Percentiles rank a stretch among this genome's conserved stretches.
Conservation (phyloP, 2,329 filamentous ascomycete species). For the Botrytis pseudocinerea region DNA sequence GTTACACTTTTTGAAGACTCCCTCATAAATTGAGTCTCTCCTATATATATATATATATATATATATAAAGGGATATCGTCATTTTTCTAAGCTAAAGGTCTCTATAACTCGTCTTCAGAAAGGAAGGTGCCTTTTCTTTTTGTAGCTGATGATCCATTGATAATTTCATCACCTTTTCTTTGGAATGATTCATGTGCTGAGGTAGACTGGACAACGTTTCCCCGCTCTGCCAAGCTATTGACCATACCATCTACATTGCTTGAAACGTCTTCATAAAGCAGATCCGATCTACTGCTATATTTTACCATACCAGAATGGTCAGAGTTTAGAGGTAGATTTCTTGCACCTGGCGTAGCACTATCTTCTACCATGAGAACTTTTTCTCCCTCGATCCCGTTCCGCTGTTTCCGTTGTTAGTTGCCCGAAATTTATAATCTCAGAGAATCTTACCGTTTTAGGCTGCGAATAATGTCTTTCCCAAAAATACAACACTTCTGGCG, state of each 20-base stretch:
- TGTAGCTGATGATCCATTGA: background rate
- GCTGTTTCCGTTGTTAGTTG: background rate
- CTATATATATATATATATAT: too few species aligned
- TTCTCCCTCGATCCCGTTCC: background rate
- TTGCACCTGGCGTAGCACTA: slow-evolving; percentile 11
- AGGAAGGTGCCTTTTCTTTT: background rate
- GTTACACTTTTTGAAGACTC: background rate
- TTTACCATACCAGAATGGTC: slow-evolving; percentile 24
- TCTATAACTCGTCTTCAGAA: background rate
- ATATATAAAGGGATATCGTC: background rate
- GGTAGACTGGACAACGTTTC: background rate
- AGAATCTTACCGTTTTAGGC: background rate
- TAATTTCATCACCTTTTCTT: background rate
- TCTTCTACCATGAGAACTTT: slow-evolving; percentile 16
- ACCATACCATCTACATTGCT: slow-evolving; percentile 15
- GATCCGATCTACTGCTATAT: slow-evolving; percentile 1
- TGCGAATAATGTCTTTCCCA: slow-evolving; percentile 17
- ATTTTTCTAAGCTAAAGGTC: background rate
- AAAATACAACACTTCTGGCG: slow-evolving; percentile 21
- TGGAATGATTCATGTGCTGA: background rate
- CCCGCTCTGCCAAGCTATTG: background rate
- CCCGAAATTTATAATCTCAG: background rate
- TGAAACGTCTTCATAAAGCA: slow-evolving; percentile 13
- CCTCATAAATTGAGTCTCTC: background rate
- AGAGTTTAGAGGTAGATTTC: slow-evolving; percentile 4